A percentile compares a stretch with the other conserved stretches of the same genome.
These are phyloP conservation scores for Craspedostauros australis DNA, from an alignment of 108 stramenopile species.

Conservation along the genomic window DNA sequence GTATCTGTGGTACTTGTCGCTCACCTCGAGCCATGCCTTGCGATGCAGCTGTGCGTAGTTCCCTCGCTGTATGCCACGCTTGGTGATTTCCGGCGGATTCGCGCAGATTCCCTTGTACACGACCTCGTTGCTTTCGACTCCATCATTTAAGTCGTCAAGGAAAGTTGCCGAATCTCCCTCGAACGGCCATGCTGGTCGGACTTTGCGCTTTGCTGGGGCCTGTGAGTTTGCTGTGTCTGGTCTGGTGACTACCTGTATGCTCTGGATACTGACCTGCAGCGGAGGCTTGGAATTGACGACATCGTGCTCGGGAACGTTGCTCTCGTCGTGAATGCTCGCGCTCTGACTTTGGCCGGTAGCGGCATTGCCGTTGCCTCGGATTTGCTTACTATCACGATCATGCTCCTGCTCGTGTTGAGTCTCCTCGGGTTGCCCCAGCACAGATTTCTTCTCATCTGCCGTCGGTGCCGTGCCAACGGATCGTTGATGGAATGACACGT, in stretches of 20 bases:
- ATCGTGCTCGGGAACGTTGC: not conserved
- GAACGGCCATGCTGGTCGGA: constrained; percentile 18
- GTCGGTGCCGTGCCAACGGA: no score
- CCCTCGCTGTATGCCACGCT: constrained; percentile 61
- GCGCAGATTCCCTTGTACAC: constrained; percentile 70
- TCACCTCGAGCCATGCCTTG: constrained; percentile 87
- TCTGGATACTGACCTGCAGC: not conserved
- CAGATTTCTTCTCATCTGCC: no score
- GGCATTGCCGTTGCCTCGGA: no score
- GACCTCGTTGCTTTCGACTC: constrained; percentile 9
- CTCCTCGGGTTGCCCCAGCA: no score
- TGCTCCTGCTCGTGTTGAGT: no score
- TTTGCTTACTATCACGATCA: no score
- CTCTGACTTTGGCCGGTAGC: no score
- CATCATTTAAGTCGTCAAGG: constrained; percentile 16
- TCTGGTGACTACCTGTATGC: not conserved
- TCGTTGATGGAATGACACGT: no score
- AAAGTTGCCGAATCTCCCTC: constrained; percentile 11
- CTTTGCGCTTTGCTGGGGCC: constrained; percentile 4
- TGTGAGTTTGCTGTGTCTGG: not conserved
- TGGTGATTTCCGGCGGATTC: constrained; percentile 68
- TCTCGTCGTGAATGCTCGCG: no score
- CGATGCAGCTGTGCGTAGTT: constrained; percentile 76
- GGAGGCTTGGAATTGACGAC: not conserved
- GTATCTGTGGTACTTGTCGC: constrained; percentile 88